A percentile compares a stretch with the other conserved stretches of the same genome.
Conservation (phyloP, 1,284 basidiomycete species). For the Sparassis latifolia region DNA sequence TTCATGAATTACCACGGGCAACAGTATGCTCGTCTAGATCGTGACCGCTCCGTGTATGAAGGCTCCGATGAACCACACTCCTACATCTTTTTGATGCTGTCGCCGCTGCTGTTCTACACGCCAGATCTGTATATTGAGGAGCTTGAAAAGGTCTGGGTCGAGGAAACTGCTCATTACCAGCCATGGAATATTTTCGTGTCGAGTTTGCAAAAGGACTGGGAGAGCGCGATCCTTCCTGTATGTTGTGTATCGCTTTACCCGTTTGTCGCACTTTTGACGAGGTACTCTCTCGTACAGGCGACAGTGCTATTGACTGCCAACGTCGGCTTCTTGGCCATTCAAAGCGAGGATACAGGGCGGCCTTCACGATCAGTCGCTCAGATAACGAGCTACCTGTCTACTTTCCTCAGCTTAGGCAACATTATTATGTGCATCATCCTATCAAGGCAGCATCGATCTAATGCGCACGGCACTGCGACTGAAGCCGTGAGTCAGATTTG, state of each 20-base stretch:
- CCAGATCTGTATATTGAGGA: conserved; percentile 17
- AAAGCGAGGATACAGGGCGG: conserved; percentile 21
- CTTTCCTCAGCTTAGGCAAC: conserved; percentile 19
- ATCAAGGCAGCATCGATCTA: conserved; percentile 14
- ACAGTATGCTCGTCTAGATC: conserved; percentile 17
- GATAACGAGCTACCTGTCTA: conserved; percentile 22
- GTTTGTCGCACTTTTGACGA: neutral
- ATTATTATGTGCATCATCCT: conserved; percentile 20
- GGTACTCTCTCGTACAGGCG: conserved; percentile 19
- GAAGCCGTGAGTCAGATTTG: conserved; percentile 11
- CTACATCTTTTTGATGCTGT: conserved; percentile 12
- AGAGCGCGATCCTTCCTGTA: conserved; percentile 22
- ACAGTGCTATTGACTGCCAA: conserved; percentile 36
- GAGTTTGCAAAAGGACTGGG: conserved; percentile 21
- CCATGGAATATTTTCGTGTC: conserved; percentile 19
- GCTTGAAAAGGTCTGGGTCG: conserved; percentile 20
- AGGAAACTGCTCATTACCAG: conserved; percentile 17
- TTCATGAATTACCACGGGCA: conserved; percentile 18
- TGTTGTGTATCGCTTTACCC: conserved; percentile 1
- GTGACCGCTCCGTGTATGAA: conserved; percentile 8
- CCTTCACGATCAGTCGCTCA: conserved; percentile 15
- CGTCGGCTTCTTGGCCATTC: conserved; percentile 33
- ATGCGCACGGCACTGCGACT: conserved; percentile 4
- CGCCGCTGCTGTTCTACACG: conserved; percentile 18
- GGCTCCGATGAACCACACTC: conserved; percentile 3